These are phyloP conservation scores for Sutorius australiensis DNA, from an alignment of 768 basidiomycete species.

Conservation along the genomic window DNA sequence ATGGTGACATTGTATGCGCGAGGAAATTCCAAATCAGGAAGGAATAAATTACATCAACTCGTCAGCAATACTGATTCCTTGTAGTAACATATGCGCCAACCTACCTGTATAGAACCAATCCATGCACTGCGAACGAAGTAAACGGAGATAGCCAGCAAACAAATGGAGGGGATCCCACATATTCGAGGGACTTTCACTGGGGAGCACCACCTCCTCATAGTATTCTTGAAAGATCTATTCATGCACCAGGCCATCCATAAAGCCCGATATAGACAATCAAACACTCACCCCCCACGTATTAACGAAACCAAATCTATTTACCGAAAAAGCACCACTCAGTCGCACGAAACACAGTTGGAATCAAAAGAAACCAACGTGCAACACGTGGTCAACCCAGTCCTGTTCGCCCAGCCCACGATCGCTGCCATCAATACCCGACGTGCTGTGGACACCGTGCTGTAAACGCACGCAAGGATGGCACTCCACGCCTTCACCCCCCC, in stretches of 20 bases:
- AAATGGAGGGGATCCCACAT: conserved; percentile 45
- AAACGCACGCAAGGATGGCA: conserved; percentile 27
- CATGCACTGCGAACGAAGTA: conserved; percentile 51
- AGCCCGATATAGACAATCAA: background rate
- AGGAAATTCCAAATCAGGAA: background rate
- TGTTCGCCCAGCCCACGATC: background rate
- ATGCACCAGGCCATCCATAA: background rate
- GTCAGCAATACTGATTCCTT: background rate
- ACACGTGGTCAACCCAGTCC: conserved; percentile 30
- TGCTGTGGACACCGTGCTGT: background rate
- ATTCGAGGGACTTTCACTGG: conserved; percentile 48
- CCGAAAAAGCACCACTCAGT: background rate
- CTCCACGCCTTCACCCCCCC: conserved; percentile 31
- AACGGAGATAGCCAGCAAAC: background rate
- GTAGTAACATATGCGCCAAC: background rate
- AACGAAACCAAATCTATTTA: conserved; percentile 57
- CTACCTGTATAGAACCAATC: conserved; percentile 75
- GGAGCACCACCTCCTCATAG: conserved; percentile 56
- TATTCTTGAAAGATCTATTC: conserved; percentile 68
- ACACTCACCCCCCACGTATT: conserved; percentile 70
- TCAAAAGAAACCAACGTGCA: conserved; percentile 35
- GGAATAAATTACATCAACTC: background rate
- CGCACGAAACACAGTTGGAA: background rate
- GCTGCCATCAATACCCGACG: background rate
- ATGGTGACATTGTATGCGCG: background rate